Conservation (phyloP, 768 basidiomycete species). For the Mycena pura region DNA sequence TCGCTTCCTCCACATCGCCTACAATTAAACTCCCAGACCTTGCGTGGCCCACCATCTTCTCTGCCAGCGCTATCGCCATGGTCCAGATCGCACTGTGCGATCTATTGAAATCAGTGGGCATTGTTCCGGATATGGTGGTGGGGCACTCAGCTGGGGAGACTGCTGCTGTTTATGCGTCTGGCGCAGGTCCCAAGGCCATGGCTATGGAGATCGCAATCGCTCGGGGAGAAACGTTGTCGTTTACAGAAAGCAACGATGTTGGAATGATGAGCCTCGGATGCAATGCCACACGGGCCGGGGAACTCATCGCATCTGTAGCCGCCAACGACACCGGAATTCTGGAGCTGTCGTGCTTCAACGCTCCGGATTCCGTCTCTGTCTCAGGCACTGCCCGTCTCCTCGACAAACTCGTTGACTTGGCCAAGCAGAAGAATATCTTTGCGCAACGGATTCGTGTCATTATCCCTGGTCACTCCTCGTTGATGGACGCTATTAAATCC, state of each 20-base stretch:
- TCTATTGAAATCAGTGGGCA: slow-evolving; percentile 29
- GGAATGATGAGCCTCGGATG: slow-evolving; percentile 40
- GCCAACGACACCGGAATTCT: not conserved
- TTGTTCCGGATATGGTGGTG: slow-evolving; percentile 34
- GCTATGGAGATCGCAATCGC: slow-evolving; percentile 42
- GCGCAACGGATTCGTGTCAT: slow-evolving; percentile 34
- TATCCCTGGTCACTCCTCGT: slow-evolving; percentile 35
- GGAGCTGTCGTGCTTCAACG: slow-evolving; percentile 39
- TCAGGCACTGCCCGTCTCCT: slow-evolving; percentile 28
- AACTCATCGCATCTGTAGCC: not conserved
- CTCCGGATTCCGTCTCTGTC: slow-evolving; percentile 35
- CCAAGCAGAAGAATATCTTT: slow-evolving; percentile 29
- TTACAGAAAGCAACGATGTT: slow-evolving; percentile 22
- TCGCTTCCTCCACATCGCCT: not conserved
- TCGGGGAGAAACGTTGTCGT: slow-evolving; percentile 35
- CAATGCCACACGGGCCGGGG: not conserved
- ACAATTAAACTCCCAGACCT: not conserved
- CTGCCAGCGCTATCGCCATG: slow-evolving; percentile 37
- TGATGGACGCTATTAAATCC: slow-evolving; percentile 35
- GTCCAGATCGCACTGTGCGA: slow-evolving; percentile 43
- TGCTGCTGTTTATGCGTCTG: slow-evolving; percentile 40
- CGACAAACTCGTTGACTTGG: slow-evolving; percentile 30
- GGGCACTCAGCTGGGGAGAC: slow-evolving; percentile 47
- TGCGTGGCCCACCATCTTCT: slow-evolving; percentile 27
- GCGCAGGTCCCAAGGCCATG: slow-evolving; percentile 35